Evolutionary conservation across 1,284 basidiomycete genomes (phyloP), one percentile per base, ranked within the genome.

Genomic region (Cutaneotrichosporon sp.): DNA sequence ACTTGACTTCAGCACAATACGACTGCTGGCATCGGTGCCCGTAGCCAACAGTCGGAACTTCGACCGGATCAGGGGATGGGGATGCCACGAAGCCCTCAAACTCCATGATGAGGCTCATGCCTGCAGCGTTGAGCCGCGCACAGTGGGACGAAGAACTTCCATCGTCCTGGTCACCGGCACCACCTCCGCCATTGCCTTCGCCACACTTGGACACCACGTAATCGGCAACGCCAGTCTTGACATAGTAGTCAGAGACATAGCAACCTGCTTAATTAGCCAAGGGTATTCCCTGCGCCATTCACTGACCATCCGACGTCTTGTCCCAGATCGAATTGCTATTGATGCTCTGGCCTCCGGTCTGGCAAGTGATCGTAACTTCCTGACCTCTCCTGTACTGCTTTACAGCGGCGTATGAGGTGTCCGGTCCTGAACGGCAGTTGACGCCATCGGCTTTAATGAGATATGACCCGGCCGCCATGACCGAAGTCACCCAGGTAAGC

Each of bases 11-110:
- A 19, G 19, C 24, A 44, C 47, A 49, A 24, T 32, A 26, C n/a
- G 22, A 26, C 26, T 3, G n/a, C 25, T 22, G n/a, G 51, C 55
- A 56, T 4, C 46, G 47, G 47, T 56, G 55, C 12, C 55, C 51
- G 38, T 56, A 56, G 37, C 55, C 55, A 8, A 56, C 51, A 12
- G 55, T 56, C 19, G 47, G 48, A n/a, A 43, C 32, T 7, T 47
- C 51, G n/a, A 52, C n/a, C 2, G 55, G 51, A 38, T 56, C 55
- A 5, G 32, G 26, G 35, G 24, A 32, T 2, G 41, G 38, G 12
- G 22, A 16, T 22, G 29, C 2, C 5, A 52, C 43, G 39, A 42
- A 56, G 35, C 51, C 47, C 33, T 52, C 55, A 16, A 46, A 56
- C 20, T 49, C 43, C 38, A 52, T 52, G 42, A 56, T 42, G 22